Evolutionary conservation across 2,329 filamentous ascomycete genomes (phyloP).

Genomic region (Pestalotiopsis sp.): DNA sequence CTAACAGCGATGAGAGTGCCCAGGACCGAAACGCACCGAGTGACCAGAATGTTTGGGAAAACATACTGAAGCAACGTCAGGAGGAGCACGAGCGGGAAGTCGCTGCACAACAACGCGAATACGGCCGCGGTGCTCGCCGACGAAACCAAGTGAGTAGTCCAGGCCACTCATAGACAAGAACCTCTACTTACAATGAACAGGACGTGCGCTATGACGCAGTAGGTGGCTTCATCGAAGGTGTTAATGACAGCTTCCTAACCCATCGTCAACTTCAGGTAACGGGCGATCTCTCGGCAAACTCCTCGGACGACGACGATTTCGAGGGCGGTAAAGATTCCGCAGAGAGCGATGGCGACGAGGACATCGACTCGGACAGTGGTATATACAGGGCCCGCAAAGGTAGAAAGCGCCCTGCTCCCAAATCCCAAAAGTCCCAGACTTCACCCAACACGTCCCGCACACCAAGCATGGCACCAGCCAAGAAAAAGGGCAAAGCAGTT

Average conservation of each 20-base stretch:
- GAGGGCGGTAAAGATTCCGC: slow-evolving; percentile 24
- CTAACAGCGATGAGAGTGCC: slow-evolving; percentile 56
- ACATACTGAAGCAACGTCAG: slow-evolving; percentile 83
- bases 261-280: slow-evolving; percentile 22
- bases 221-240: slow-evolving; percentile 27
- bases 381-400: slow-evolving; percentile 22
- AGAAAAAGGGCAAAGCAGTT: slow-evolving; percentile 21
- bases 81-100: slow-evolving; percentile 74
- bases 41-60: slow-evolving; percentile 81
- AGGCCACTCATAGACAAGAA: slow-evolving; percentile 13
- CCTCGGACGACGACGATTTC: slow-evolving; percentile 18
- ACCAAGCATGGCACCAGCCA: slow-evolving; percentile 4
- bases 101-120: slow-evolving; percentile 68
- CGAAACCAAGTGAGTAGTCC: slow-evolving; percentile 50
- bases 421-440: slow-evolving; percentile 4
- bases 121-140: slow-evolving; percentile 83
- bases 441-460: slow-evolving; percentile 1
- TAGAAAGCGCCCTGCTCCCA: slow-evolving; percentile 22
- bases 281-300: slow-evolving; percentile 30
- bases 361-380: slow-evolving; percentile 6
- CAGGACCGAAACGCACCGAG: slow-evolving; percentile 56
- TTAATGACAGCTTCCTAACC: slow-evolving; percentile 26
- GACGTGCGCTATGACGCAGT: slow-evolving; percentile 48
- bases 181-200: slow-evolving; percentile 19
- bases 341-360: slow-evolving; percentile 18